These are phyloP conservation scores for Leishmania martiniquensis DNA, from an alignment of 208 protist genomes.

Conservation along the genomic window DNA sequence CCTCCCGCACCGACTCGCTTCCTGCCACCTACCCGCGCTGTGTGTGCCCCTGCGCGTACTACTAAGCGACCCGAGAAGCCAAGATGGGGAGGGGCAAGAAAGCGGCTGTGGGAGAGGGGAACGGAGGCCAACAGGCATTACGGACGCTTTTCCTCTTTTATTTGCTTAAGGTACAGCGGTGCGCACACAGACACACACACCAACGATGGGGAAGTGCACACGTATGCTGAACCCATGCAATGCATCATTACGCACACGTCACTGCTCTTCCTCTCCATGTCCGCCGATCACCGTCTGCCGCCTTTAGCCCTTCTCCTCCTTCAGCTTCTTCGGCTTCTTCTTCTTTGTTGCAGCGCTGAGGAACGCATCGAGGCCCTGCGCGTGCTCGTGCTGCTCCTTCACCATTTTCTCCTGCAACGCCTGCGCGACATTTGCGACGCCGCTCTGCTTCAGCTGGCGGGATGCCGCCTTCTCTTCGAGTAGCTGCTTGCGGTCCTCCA, in stretches of 20 bases:
- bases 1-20: neutral
- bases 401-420: slow-evolving; percentile 46
- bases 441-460: slow-evolving; percentile 57
- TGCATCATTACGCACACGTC: neutral
- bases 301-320: slow-evolving; percentile 7
- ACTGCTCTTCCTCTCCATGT: neutral
- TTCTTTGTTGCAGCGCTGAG: slow-evolving; percentile 53
- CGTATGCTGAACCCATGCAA: neutral
- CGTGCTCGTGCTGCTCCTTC: slow-evolving; percentile 38
- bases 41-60: neutral
- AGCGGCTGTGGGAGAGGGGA: neutral
- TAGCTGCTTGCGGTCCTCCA: slow-evolving; percentile 48
- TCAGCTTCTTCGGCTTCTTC: slow-evolving; percentile 57
- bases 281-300: neutral
- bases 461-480: slow-evolving; percentile 53
- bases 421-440: slow-evolving; percentile 41
- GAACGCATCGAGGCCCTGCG: slow-evolving; percentile 34
- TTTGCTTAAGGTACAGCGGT: neutral
- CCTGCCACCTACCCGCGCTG: neutral
- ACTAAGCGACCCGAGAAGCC: neutral
- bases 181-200: neutral
- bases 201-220: neutral
- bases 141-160: neutral
- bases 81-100: neutral
- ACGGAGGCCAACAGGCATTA: neutral